Conservation (phyloP, 805 yeast genomes). For the Candida boidinii region DNA sequence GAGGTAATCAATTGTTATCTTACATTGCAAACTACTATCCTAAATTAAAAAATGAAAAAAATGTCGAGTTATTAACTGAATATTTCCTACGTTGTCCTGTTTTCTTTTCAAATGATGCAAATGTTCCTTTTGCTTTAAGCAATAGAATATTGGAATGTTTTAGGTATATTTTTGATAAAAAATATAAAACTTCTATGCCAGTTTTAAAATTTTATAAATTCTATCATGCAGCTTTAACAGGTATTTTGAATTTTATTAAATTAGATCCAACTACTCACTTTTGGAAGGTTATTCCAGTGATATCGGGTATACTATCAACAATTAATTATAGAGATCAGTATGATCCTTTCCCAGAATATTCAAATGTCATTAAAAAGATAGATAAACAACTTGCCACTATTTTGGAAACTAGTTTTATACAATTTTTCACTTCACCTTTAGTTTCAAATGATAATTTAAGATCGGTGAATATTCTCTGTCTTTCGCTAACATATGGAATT, state of each 20-base stretch:
- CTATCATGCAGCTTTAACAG: conserved; percentile 29
- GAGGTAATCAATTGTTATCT: conserved; percentile 27
- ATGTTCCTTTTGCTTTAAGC: conserved; percentile 21
- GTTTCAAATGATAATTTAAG: too few relatives aligned
- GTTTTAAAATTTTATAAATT: conserved; percentile 35
- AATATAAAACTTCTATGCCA: conserved; percentile 39
- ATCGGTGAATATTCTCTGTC: too few relatives aligned
- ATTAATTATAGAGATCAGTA: conserved; percentile 16
- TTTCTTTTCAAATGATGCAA: conserved; percentile 17
- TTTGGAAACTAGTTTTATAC: conserved; percentile 7
- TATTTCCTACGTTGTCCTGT: conserved; percentile 35
- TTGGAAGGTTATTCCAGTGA: conserved; percentile 41
- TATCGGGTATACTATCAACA: conserved; percentile 36
- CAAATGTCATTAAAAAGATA: conserved; percentile 13
- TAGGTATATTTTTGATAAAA: conserved; percentile 35
- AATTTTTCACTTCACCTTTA: conserved; percentile 1
- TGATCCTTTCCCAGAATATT: conserved; percentile 18
- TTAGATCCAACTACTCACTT: conserved; percentile 15
- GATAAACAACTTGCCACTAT: conserved; percentile 10
- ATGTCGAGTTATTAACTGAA: conserved; percentile 34
- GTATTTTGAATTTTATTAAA: conserved; percentile 22
- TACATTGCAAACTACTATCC: conserved; percentile 45
- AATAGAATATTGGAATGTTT: conserved; percentile 40
- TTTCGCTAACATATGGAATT: too few relatives aligned
- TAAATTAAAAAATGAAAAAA: conserved; percentile 35